These are phyloP conservation scores for Canavalia gladiata DNA, from an alignment of 306 rosid species.

Conservation along the genomic window DNA sequence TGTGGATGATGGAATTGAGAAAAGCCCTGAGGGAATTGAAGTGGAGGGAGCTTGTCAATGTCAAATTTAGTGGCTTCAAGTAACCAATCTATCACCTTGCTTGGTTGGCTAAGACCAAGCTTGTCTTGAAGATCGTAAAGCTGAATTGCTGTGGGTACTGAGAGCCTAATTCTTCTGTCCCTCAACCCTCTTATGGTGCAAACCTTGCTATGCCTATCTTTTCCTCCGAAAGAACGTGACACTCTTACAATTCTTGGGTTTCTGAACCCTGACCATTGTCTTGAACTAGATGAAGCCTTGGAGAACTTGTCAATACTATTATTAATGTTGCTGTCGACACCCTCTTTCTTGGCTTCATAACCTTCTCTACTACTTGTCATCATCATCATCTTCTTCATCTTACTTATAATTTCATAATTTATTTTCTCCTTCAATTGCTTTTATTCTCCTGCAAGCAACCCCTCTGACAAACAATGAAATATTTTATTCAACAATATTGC, in stretches of 20 bases:
- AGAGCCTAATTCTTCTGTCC: conserved; percentile 91
- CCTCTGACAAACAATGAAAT: conserved; percentile 25
- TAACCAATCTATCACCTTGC: conserved; percentile 94
- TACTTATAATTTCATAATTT: not conserved
- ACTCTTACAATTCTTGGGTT: conserved; percentile 94
- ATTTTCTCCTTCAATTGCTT: not conserved
- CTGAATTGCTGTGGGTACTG: conserved; percentile 87
- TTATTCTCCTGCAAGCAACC: conserved; percentile 23
- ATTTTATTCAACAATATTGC: not conserved
- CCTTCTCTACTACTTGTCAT: conserved; percentile 64
- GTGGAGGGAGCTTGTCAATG: conserved; percentile 92
- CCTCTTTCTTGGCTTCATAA: conserved; percentile 60
- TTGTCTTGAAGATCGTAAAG: conserved; percentile 86
- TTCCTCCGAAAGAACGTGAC: conserved; percentile 88
- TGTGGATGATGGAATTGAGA: conserved; percentile 63
- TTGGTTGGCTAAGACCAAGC: conserved; percentile 83
- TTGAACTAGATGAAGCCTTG: conserved; percentile 57
- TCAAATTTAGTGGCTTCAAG: conserved; percentile 76
- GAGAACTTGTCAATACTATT: conserved; percentile 23
- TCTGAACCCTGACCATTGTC: conserved; percentile 81
- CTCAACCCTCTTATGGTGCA: conserved; percentile 91
- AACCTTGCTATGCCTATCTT: conserved; percentile 96
- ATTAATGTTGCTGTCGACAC: not conserved
- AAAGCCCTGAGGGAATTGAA: conserved; percentile 71
- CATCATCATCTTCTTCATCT: conserved; percentile 21